Evolutionary conservation across 2,329 filamentous ascomycete genomes (phyloP), one percentile per base, ranked within the genome.

Genomic region (Dactylellina sp.): DNA sequence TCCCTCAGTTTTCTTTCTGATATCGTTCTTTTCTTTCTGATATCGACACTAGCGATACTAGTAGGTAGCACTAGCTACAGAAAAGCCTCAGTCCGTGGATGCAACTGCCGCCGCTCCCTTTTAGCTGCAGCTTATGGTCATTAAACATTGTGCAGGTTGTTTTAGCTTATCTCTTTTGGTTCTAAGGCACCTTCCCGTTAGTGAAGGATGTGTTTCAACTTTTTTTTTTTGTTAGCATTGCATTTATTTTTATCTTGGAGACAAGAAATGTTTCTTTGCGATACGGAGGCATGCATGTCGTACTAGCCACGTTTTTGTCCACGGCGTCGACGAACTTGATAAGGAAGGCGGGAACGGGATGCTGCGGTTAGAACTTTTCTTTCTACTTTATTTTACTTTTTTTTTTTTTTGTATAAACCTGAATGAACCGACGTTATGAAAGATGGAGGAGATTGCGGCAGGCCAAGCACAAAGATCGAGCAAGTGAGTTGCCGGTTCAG

Each of bases 341-440:
- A 44, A 72, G 68, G 68, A 72, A 72, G 68, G 66, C 66, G 66
- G 56, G 60, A 72, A 64, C 68, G 68, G 68, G 60, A 65, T 32
- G 60, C 35, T 61, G 68, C 68, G 64, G 44, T 71, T 55, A 44
- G 39, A 50, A 47, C 62, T 28, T 40, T n/a, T n/a, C n/a, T n/a
- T n/a, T n/a, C n/a, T n/a, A n/a, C n/a, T n/a, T n/a, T n/a, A n/a
- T n/a, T n/a, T n/a, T n/a, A n/a, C n/a, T n/a, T n/a, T n/a, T n/a
- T n/a, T n/a, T n/a, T n/a, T n/a, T n/a, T n/a, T n/a, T n/a, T n/a
- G n/a, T n/a, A n/a, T n/a, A n/a, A n/a, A n/a, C n/a, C n/a, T n/a
- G n/a, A n/a, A n/a, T n/a, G n/a, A 32, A 37, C 28, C 52, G 37
- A 46, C 40, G 50, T 55, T 47, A 35, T 25, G 46, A 6, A n/a